A percentile compares a stretch with the other conserved stretches of the same genome.
These are phyloP conservation scores for Talaromyces islandicus DNA, from an alignment of 2,329 filamentous ascomycete species.

Conservation along the genomic window DNA sequence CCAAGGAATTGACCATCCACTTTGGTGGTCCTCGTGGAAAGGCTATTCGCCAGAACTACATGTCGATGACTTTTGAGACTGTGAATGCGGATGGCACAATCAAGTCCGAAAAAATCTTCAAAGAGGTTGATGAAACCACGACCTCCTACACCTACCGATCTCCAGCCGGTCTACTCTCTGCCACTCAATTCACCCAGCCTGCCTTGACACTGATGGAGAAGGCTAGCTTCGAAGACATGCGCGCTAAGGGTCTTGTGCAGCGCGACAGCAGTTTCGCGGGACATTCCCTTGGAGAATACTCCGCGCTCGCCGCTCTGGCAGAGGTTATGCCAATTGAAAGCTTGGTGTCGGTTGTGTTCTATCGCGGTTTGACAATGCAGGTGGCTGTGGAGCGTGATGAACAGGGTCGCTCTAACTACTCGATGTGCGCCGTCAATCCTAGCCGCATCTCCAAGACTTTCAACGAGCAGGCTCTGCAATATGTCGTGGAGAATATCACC, in stretches of 20 bases:
- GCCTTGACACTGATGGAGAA: slow-evolving; percentile 99
- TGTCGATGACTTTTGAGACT: slow-evolving; percentile 99
- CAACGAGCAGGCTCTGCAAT: slow-evolving; percentile 94
- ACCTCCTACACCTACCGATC: slow-evolving; percentile 96
- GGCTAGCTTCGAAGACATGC: slow-evolving; percentile 99
- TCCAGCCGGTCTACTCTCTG: slow-evolving; percentile 87
- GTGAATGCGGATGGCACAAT: slow-evolving; percentile 84
- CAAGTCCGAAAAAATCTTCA: slow-evolving; percentile 99
- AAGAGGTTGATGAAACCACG: slow-evolving; percentile 88
- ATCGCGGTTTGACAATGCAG: slow-evolving; percentile 98
- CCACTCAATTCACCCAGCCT: slow-evolving; percentile 97
- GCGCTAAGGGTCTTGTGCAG: slow-evolving; percentile 90
- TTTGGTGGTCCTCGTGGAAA: slow-evolving; percentile 96
- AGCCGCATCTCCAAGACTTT: slow-evolving; percentile 98
- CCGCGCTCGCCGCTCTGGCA: slow-evolving; percentile 86
- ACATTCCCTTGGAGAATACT: slow-evolving; percentile 97
- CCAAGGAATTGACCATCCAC: slow-evolving; percentile 96
- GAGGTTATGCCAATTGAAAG: slow-evolving; percentile 99
- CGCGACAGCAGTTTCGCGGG: slow-evolving; percentile 95
- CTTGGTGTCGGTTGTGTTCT: slow-evolving; percentile 97
- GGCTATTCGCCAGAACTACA: slow-evolving; percentile 97
- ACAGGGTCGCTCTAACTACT: slow-evolving; percentile 90
- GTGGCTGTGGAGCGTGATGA: slow-evolving; percentile 96
- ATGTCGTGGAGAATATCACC: slow-evolving; percentile 90
- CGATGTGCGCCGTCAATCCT: slow-evolving; percentile 98